Evolutionary conservation across 2,329 filamentous ascomycete species (phyloP), one percentile per base, ranked within the genome.

Genomic region (Colletotrichum sp.): DNA sequence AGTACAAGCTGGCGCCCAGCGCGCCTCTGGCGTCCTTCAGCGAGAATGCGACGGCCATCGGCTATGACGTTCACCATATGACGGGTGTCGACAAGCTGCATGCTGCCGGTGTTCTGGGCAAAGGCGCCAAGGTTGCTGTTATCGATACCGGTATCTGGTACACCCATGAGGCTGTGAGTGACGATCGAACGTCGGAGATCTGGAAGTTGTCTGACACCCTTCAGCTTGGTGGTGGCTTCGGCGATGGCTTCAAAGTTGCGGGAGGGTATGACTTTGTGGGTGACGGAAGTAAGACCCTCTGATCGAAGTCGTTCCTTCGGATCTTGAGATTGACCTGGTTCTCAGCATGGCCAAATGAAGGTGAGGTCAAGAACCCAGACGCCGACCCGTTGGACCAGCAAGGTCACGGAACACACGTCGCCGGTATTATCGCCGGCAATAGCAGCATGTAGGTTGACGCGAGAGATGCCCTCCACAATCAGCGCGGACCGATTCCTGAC

Each of bases 1-100:
- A 59, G 32, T 67, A 71, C 19, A 64, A 66, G 36, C 68, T 78
- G 6, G 49, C 67, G 2, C 72, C 72, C 19, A 63, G 67, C 55
- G 63, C 30, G 12, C 66, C 64, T 30, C 27, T 59, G 13, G 69
- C 68, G 0, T 66, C 62, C 3, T 76, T 76, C 6, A 72, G 64
- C 25, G 34, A 69, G 30, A 75, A 72, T n/a, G 76, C 72, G 15
- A 75, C 75, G 19, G 69, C 76, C 7, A 75, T 75, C 29, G 84
- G 83, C 63, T 85, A 85, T 63, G 82, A 82, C 3, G 76, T 83
- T 19, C 85, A 86, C 62, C 81, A 82, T 29, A 84, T 83, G 81
- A 87, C 85, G 3, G 85, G 85, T 3, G 85, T 87, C 5, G 82
- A 86, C 39, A 83, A 80, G 72, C 79, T 86, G 8, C 85, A 87